Evolutionary conservation across 2,329 filamentous ascomycete species (phyloP), one percentile per base, ranked within the genome.

Genomic region (Beauveria bassiana): DNA sequence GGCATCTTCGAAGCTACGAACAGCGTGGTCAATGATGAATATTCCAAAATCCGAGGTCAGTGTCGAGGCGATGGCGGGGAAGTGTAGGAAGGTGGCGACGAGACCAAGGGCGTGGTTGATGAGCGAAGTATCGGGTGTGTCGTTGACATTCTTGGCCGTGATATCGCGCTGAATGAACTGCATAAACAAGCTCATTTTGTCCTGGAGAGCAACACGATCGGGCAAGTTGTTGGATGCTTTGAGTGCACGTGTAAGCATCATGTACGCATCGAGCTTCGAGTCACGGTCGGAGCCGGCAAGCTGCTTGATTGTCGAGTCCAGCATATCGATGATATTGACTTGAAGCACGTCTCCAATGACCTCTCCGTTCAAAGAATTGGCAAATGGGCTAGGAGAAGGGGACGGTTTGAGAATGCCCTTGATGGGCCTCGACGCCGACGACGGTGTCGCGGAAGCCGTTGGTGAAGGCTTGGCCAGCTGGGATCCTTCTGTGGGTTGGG

Each of bases 101-200:
- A 98, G 78, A 63, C 86, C 90, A 59, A 96, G 77, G 3, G 92
- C 89, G 66, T 96, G 89, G 58, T 87, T 88, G 53, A 87, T 81
- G 14, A 98, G 81, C 50, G 87, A 87, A 1, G 82, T 82, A 68
- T 96, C 90, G 61, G 77, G 77, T 51, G 70, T 74, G 56, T 84
- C 81, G 62, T 81, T 76, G 6, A 80, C 71, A 42, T 82, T 79
- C 65, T 84, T 86, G 12, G 85, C 80, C 7, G 81, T 82, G 26
- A 96, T 80, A 70, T 99, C 95, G 63, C 93, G 84, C 68, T 89
- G 86, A 61, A 98, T 91, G 70, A 92, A 96, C 63, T 91, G 88
- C 66, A 86, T 85, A 62, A 98, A 82, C 3, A 90, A 75, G 12
- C 82, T 81, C 80, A 97, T 88, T 73, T 95, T 96, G 56, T 85